A percentile compares a stretch with the other conserved stretches of the same genome.
Evolutionary conservation across 345 rosid species (phyloP).

Genomic region (Populus euphratica): DNA sequence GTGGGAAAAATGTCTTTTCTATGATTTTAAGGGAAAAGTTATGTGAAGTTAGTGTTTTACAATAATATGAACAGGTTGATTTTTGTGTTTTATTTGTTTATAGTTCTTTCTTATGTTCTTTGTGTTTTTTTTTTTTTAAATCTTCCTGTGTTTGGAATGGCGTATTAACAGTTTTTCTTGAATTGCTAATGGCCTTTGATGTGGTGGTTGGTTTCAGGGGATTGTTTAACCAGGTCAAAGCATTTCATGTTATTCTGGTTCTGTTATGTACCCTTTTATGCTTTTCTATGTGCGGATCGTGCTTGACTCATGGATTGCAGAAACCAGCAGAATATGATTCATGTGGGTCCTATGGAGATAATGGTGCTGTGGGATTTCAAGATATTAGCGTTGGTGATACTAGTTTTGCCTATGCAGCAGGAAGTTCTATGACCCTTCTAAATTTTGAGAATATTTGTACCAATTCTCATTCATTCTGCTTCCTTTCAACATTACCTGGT

Average conservation of each 20-base stretch:
- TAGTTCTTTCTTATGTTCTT: not conserved
- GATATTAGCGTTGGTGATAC: slow-evolving; percentile 28
- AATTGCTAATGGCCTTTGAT: slow-evolving; percentile 3
- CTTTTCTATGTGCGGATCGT: slow-evolving; percentile 36
- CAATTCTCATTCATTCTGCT: slow-evolving; percentile 50
- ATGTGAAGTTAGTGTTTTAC: not conserved
- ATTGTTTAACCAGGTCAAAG: slow-evolving; percentile 34
- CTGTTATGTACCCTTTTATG: slow-evolving; percentile 52
- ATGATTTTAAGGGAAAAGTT: not conserved
- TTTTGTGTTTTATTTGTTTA: not conserved
- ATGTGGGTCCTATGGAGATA: slow-evolving; percentile 37
- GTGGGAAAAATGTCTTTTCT: not conserved
- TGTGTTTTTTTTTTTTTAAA: not conserved
- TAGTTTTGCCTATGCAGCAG: slow-evolving; percentile 19
- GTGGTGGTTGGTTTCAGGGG: slow-evolving; percentile 47
- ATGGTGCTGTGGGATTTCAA: slow-evolving; percentile 24
- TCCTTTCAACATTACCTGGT: slow-evolving; percentile 60
- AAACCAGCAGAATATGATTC: slow-evolving; percentile 42
- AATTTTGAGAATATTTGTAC: slow-evolving; percentile 39
- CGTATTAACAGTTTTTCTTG: not conserved
- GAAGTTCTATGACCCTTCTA: slow-evolving; percentile 20
- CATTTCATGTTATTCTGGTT: slow-evolving; percentile 42
- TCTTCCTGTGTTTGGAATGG: not conserved
- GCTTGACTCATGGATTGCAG: slow-evolving; percentile 40
- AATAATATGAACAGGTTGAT: not conserved